Percentiles rank a stretch among this genome's conserved stretches.
Evolutionary conservation across 176 grass and related monocot species (phyloP).

Genomic region (Carex scoparia): DNA sequence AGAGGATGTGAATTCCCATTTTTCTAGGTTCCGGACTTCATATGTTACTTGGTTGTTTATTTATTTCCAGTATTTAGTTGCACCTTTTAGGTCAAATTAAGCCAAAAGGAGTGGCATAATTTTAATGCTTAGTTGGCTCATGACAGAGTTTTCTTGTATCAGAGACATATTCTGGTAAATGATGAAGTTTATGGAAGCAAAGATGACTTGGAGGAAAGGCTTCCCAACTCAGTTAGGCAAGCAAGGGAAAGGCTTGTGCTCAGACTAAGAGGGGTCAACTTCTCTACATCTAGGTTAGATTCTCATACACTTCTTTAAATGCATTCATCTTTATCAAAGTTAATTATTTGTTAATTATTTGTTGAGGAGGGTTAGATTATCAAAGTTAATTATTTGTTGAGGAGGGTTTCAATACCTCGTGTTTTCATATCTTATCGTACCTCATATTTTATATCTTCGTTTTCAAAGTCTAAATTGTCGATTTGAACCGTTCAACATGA

Average conservation of each 20-base stretch:
- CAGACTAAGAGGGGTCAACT: slow-evolving; percentile 48
- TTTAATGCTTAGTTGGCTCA: not conserved
- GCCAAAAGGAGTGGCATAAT: not conserved
- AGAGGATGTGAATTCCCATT: not conserved
- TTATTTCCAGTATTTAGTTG: not conserved
- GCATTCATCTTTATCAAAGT: slow-evolving; percentile 25
- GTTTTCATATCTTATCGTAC: too few species aligned
- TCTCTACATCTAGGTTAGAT: slow-evolving; percentile 38
- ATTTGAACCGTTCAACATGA: too few species aligned
- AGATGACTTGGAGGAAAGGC: slow-evolving; percentile 38
- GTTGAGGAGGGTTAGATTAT: too few species aligned
- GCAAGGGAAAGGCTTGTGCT: slow-evolving; percentile 71
- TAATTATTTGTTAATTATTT: slow-evolving; percentile 17
- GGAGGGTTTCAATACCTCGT: too few species aligned
- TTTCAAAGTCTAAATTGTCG: too few species aligned
- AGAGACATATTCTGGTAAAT: slow-evolving; percentile 1
- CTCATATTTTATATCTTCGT: too few species aligned
- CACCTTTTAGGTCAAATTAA: not conserved
- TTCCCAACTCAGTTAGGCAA: slow-evolving; percentile 55
- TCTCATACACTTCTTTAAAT: not conserved
- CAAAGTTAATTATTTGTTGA: too few species aligned
- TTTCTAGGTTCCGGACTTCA: not conserved
- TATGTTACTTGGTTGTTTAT: not conserved
- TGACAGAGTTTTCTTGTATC: not conserved
- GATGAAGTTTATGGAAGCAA: slow-evolving; percentile 13